Evolutionary conservation across 257 asterid genomes (phyloP).

Genomic region (Fraxinus quadrangulata): DNA sequence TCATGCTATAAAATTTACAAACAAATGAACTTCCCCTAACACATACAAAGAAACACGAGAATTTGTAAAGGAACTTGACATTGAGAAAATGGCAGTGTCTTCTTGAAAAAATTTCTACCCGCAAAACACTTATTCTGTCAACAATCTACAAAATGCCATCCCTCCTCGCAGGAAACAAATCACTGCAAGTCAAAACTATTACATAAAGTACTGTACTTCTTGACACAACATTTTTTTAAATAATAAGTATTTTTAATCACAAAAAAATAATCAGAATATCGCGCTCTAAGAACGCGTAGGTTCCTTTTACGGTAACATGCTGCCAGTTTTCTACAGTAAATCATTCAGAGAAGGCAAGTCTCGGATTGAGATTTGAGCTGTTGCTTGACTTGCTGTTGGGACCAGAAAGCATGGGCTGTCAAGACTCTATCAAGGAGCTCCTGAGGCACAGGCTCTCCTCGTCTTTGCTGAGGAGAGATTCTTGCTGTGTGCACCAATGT

Average conservation of each 20-base stretch:
- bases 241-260: background rate
- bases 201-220: slow-evolving; percentile 34
- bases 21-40: slow-evolving; percentile 11
- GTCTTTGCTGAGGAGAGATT: slow-evolving; percentile 94
- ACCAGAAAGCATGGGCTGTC: slow-evolving; percentile 93
- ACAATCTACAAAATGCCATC: slow-evolving; percentile 52
- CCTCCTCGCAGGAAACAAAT: slow-evolving; percentile 24
- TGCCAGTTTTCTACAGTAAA: slow-evolving; percentile 5
- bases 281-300: background rate
- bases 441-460: slow-evolving; percentile 98
- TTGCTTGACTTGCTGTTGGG: slow-evolving; percentile 88
- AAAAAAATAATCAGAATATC: slow-evolving; percentile 8
- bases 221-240: slow-evolving; percentile 20
- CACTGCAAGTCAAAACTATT: slow-evolving; percentile 24
- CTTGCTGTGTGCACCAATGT: slow-evolving; percentile 97
- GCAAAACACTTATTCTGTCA: slow-evolving; percentile 47
- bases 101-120: slow-evolving; percentile 20
- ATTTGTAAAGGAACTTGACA: too few species aligned
- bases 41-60: too few species aligned
- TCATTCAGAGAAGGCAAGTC: slow-evolving; percentile 54
- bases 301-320: background rate
- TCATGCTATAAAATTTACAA: slow-evolving; percentile 23
- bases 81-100: too few species aligned
- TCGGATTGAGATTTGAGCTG: slow-evolving; percentile 72
- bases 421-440: slow-evolving; percentile 89